Percentiles rank a stretch among this genome's conserved stretches.
Evolutionary conservation across 192 early-diverging fungal species (phyloP).

Genomic region (Dispira parvispora): DNA sequence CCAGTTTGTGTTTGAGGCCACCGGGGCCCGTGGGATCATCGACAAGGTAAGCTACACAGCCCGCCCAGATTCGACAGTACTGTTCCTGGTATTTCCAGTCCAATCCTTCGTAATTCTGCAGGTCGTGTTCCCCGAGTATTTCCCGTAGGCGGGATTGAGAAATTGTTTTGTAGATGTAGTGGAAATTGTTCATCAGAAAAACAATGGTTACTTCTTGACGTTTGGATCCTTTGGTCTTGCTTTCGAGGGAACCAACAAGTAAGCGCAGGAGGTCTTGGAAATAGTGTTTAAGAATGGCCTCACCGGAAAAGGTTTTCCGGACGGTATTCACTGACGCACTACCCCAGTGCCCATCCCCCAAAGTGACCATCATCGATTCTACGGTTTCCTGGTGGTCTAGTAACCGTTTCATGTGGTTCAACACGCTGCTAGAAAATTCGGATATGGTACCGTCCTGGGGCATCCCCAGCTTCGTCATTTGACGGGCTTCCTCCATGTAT

Average conservation of each 20-base stretch:
- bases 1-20: constrained; percentile 39
- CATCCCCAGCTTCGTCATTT: constrained; percentile 14
- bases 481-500: constrained; percentile 54
- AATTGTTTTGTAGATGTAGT: constrained; percentile 52
- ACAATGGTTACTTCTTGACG: constrained; percentile 41
- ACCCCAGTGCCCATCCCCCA: constrained; percentile 39
- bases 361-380: constrained; percentile 28
- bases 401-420: constrained; percentile 44
- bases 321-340: constrained; percentile 3
- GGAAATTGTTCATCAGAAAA: constrained; percentile 73
- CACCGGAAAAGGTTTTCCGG: constrained; percentile 11
- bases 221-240: constrained; percentile 54
- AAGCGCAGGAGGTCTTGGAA: constrained; percentile 32
- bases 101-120: constrained; percentile 32
- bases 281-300: constrained; percentile 12
- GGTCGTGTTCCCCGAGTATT: constrained; percentile 29
- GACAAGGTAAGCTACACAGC: constrained; percentile 53
- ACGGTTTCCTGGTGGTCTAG: constrained; percentile 34
- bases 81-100: constrained; percentile 30
- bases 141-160: constrained; percentile 28
- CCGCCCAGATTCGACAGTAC: constrained; percentile 46
- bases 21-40: constrained; percentile 54
- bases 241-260: constrained; percentile 39
- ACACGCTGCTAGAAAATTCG: constrained; percentile 59
- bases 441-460: constrained; percentile 69